These are phyloP conservation scores for Ganoderma sinense DNA, from an alignment of 1,284 basidiomycete species.

Conservation along the genomic window DNA sequence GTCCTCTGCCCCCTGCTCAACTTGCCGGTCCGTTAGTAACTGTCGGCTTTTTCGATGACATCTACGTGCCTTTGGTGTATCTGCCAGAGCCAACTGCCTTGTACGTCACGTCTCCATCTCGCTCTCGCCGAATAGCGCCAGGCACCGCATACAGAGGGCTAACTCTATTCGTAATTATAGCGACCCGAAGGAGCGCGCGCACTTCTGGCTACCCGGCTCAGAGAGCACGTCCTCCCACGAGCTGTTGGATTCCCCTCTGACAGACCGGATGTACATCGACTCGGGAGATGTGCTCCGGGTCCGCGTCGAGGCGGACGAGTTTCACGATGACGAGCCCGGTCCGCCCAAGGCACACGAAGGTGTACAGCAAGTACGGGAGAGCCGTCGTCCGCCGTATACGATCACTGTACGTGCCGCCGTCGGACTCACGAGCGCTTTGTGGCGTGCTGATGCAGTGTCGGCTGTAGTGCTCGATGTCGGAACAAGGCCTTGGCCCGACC, in stretches of 20 bases:
- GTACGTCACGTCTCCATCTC: conserved; percentile 49
- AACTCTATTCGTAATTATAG: conserved; percentile 46
- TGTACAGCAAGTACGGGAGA: conserved; percentile 59
- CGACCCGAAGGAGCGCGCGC: conserved; percentile 82
- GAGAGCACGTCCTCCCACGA: conserved; percentile 63
- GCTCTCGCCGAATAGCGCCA: conserved; percentile 1
- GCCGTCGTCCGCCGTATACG: conserved; percentile 73
- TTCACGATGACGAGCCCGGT: conserved; percentile 91
- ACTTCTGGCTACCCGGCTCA: conserved; percentile 82
- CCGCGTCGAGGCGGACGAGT: conserved; percentile 88
- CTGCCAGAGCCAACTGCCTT: conserved; percentile 83
- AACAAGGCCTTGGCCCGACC: conserved; percentile 86
- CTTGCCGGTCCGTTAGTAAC: conserved; percentile 64
- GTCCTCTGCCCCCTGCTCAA: conserved; percentile 8
- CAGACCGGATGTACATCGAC: conserved; percentile 88
- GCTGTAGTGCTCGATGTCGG: conserved; percentile 83
- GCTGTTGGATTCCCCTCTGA: conserved; percentile 71
- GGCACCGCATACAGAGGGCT: background rate
- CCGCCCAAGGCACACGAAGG: conserved; percentile 79
- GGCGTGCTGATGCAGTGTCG: conserved; percentile 5
- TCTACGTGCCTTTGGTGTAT: conserved; percentile 80
- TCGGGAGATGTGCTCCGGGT: conserved; percentile 86
- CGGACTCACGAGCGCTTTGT: background rate
- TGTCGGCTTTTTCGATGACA: conserved; percentile 94
- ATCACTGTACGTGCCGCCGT: conserved; percentile 66